A percentile compares a stretch with the other conserved stretches of the same genome.
phyloP scores from a whole-genome alignment of 2,329 filamentous ascomycete species.

The Tolypocladium paradoxum region DNA sequence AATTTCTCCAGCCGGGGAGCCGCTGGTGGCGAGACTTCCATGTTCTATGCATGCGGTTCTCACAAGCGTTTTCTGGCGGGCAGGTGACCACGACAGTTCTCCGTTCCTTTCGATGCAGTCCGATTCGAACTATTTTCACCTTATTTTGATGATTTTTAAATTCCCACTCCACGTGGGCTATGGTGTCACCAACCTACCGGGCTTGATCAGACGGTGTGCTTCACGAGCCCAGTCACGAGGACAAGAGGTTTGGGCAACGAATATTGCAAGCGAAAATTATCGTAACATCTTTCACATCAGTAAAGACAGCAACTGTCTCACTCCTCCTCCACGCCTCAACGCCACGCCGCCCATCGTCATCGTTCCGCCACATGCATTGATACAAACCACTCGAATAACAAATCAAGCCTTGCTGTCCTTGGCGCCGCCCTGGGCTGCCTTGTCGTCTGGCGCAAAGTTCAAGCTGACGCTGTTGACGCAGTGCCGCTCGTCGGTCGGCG shows the following conservation, averaged over 20 bases:
- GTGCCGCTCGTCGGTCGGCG: conserved; percentile 89
- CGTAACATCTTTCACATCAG: background rate
- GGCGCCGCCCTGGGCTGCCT: conserved; percentile 22
- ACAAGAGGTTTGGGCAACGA: background rate
- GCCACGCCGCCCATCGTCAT: background rate
- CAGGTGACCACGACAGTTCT: background rate
- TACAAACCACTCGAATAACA: background rate
- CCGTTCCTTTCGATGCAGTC: background rate
- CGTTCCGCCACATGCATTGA: background rate
- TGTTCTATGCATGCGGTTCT: background rate
- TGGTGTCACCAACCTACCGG: too few relatives aligned
- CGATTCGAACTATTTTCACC: background rate
- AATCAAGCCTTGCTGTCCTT: conserved; percentile 28
- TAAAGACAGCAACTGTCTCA: background rate
- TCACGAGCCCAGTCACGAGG: background rate
- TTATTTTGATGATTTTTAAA: too few relatives aligned
- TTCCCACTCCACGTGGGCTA: too few relatives aligned
- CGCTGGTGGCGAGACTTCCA: background rate
- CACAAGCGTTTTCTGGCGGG: background rate
- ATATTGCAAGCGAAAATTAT: background rate
- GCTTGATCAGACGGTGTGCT: background rate
- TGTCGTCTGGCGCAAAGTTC: conserved; percentile 63
- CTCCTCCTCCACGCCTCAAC: background rate
- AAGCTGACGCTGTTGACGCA: conserved; percentile 92
- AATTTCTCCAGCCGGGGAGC: conserved; percentile 1